Conservation (phyloP, 805 yeast genomes). For the Kodamaea laetipori region DNA sequence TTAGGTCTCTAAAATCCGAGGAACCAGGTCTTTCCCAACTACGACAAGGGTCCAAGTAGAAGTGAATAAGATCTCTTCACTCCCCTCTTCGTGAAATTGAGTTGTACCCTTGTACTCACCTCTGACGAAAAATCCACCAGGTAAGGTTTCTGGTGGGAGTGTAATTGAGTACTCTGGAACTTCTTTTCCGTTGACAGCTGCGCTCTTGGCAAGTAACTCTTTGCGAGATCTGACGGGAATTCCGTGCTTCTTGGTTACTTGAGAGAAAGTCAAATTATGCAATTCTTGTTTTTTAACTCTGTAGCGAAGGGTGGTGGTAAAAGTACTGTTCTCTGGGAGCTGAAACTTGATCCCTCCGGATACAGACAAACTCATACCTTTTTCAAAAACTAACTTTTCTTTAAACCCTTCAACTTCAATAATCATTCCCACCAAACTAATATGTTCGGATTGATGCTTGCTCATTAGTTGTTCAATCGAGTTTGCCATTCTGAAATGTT, state of each 20-base stretch:
- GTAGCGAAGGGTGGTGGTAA: conserved; percentile 25
- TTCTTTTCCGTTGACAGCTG: conserved; percentile 19
- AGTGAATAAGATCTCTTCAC: neutral
- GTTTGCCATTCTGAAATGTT: neutral
- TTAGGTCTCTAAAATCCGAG: neutral
- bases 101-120: neutral
- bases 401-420: conserved; percentile 30
- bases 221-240: conserved; percentile 25
- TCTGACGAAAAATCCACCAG: conserved; percentile 12
- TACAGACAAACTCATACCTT: conserved; percentile 24
- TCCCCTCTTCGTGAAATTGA: neutral
- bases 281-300: conserved; percentile 24
- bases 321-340: conserved; percentile 30
- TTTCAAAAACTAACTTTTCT: conserved; percentile 21
- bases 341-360: conserved; percentile 27
- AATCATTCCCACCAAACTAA: conserved; percentile 27
- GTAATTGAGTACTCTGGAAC: conserved; percentile 20
- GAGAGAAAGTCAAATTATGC: conserved; percentile 25
- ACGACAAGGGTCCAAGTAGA: neutral
- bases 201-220: conserved; percentile 19
- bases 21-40: neutral
- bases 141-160: conserved; percentile 29
- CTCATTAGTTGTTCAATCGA: neutral
- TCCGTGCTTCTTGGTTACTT: conserved; percentile 31
- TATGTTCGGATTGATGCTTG: conserved; percentile 24